Conservation (phyloP, 192 early-diverging fungal species). For the Thoreauomyces humboldtii region DNA sequence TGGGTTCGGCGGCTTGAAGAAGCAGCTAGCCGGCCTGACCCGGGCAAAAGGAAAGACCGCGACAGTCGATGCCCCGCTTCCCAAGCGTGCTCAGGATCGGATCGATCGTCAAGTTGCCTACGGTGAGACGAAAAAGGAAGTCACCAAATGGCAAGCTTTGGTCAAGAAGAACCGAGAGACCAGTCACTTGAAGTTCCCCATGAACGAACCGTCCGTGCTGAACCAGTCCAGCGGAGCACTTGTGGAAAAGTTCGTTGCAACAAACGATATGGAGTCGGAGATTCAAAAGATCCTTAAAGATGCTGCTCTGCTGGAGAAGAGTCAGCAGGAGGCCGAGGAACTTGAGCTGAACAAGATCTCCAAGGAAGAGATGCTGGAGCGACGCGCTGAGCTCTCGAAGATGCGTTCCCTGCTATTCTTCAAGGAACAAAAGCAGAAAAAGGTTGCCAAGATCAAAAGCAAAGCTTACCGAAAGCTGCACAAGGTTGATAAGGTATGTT, state of each 20-base stretch:
- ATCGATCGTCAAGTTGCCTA: constrained; percentile 85
- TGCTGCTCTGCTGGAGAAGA: constrained; percentile 75
- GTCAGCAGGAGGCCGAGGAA: constrained; percentile 77
- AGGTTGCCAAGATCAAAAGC: constrained; percentile 96
- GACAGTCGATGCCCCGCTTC: constrained; percentile 72
- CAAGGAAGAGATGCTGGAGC: constrained; percentile 67
- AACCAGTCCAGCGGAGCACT: constrained; percentile 51
- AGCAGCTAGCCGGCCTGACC: constrained; percentile 56
- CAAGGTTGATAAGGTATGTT: constrained; percentile 69
- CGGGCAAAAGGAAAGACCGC: constrained; percentile 45
- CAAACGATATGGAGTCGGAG: constrained; percentile 75
- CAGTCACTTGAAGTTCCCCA: constrained; percentile 77
- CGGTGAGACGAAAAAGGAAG: constrained; percentile 72
- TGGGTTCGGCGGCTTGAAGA: constrained; percentile 65
- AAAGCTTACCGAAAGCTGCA: constrained; percentile 89
- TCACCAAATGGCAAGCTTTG: constrained; percentile 80
- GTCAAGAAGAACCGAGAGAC: constrained; percentile 81
- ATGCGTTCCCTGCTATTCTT: constrained; percentile 95
- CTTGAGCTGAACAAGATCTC: constrained; percentile 81
- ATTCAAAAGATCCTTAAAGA: constrained; percentile 68
- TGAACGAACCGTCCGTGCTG: constrained; percentile 30
- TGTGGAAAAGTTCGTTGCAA: constrained; percentile 60
- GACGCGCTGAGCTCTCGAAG: constrained; percentile 76
- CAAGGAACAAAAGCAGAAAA: constrained; percentile 85
- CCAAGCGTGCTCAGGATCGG: constrained; percentile 78